Conservation (phyloP, 73 alveolate genomes). For the Tetrahymena elliotti region DNA sequence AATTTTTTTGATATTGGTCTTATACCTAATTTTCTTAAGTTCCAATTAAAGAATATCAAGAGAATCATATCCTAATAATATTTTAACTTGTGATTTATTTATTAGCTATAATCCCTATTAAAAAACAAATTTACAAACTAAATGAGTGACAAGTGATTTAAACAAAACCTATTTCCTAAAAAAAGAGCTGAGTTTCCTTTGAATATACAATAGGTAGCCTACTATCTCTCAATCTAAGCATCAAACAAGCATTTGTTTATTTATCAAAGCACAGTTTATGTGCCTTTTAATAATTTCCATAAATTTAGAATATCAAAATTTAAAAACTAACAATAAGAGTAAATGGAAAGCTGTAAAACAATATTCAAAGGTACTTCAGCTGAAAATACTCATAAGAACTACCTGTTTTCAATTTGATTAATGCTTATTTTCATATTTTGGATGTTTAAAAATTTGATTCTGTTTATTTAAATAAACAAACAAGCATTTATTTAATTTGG, state of each 20-base stretch:
- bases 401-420: no score
- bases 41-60: neutral
- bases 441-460: no score
- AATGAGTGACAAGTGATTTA: no score
- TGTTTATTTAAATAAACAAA: no score
- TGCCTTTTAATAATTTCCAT: neutral
- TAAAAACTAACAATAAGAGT: neutral
- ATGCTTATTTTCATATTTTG: no score
- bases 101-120: neutral
- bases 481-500: no score
- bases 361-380: no score
- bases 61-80: neutral
- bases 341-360: neutral
- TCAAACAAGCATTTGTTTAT: no score
- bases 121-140: neutral
- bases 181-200: neutral
- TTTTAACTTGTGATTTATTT: neutral
- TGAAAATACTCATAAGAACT: no score
- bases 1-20: neutral
- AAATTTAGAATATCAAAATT: neutral
- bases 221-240: no score
- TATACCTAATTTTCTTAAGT: neutral
- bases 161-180: neutral
- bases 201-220: no score
- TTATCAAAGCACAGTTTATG: no score